Base-by-base conservation (phyloP, 352 stramenopile species). In the Pythium dissimile region DNA sequence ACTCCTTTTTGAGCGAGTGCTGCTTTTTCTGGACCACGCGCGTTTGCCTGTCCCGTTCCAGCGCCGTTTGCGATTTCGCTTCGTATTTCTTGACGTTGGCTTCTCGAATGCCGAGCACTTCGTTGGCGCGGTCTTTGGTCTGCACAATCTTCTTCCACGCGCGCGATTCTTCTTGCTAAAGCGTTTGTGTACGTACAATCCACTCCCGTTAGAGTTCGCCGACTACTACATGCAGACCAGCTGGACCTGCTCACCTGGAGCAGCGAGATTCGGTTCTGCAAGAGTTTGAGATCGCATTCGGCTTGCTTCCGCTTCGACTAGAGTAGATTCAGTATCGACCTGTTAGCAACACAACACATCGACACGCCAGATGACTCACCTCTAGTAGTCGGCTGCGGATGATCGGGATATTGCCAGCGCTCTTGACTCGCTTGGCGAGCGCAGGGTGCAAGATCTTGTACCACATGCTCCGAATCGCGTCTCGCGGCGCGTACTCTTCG, bases 81-180 rank as follows among this genome's bases (percentile, higher is more conserved):
- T 84, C 69, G 43, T 75, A 61, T 7, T 77, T 75, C 35, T 73
- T 71, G 20, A 84, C 13, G 38, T 70, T 88, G 0, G 75, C 75
- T 32, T 82, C 39, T 9, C 82, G 77, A 48, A 86, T 69, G 9
- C 84, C 68, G 24, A 89, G 67, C 15, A 92, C 83, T 59, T 88
- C 75, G 47, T 89, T 67, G 13, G 82, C 82, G 11, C 75, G 72
- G 41, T 89, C 80, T 43, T 89, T 83, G 0, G 82, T 92, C 64
- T 89, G 78, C 31, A 75, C 70, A 20, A 90, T 92, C 56, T 89
- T 92, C 42, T 88, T 85, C 82, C 80, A 90, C 23, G 80, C 82
- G 45, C 85, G 86, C 0, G 68, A 70, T 38, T 92, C 82, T 64
- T 92, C 81, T 59, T 84, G 79, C 75, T 89, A 49, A 3, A 16